Conservation (phyloP, 2,329 filamentous ascomycete genomes). For the Aspergillus sp. region DNA sequence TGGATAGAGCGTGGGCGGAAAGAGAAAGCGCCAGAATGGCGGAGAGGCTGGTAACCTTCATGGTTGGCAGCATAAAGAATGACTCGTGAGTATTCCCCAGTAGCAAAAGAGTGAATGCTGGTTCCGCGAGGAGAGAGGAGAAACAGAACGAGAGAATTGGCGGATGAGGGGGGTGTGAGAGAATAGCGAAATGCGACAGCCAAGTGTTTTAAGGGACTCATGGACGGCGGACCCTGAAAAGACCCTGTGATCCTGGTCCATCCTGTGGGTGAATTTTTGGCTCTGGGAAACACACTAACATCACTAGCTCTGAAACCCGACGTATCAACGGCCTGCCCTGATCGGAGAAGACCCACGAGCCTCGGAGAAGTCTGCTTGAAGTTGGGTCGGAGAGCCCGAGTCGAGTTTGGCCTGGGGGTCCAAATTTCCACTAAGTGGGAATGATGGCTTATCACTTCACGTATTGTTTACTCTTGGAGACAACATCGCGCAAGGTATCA, state of each 20-base stretch:
- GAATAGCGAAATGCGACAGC: not conserved
- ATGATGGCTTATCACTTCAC: too few species aligned
- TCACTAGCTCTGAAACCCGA: not conserved
- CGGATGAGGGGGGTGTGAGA: not conserved
- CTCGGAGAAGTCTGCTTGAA: too few species aligned
- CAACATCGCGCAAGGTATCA: too few species aligned
- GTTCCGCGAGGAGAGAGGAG: not conserved
- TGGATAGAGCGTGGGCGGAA: not conserved
- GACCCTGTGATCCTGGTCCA: not conserved
- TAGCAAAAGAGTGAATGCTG: not conserved
- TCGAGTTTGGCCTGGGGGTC: too few species aligned
- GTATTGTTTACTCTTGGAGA: too few species aligned
- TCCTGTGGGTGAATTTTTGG: not conserved
- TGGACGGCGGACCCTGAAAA: not conserved
- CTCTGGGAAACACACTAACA: not conserved
- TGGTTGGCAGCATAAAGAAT: not conserved
- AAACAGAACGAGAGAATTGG: not conserved
- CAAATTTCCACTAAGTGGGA: too few species aligned
- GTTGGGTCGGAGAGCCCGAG: too few species aligned
- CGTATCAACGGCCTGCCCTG: not conserved
- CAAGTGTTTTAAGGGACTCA: not conserved
- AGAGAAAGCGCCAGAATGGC: not conserved
- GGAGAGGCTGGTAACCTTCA: not conserved
- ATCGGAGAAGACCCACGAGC: not conserved
- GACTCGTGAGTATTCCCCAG: not conserved